phyloP scores from a whole-genome alignment of 352 stramenopile species.

The Pythium diclinum region DNA sequence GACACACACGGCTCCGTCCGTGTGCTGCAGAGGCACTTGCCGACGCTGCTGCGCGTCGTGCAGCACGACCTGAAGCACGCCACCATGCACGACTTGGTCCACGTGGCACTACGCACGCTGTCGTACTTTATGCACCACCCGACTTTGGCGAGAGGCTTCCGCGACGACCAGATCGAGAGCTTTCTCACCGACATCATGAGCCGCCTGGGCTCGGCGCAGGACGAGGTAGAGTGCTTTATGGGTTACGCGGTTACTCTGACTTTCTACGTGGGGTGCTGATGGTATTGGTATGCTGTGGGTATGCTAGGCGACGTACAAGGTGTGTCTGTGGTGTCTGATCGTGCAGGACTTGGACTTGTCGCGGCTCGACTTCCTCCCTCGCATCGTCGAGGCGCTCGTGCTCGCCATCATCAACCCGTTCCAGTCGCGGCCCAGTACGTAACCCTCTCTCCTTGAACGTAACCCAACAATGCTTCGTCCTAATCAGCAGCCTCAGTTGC shows the following conservation, averaged over 20 bases:
- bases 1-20: constrained; percentile 47
- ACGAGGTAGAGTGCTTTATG: constrained; percentile 30
- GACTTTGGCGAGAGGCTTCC: constrained; percentile 37
- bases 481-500: constrained; percentile 32
- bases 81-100: constrained; percentile 35
- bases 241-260: not conserved
- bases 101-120: constrained; percentile 49
- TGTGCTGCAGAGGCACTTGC: constrained; percentile 35
- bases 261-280: not conserved
- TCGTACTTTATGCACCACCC: constrained; percentile 69
- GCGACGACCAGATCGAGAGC: constrained; percentile 34
- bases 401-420: constrained; percentile 74
- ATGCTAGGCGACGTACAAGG: constrained; percentile 51
- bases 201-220: constrained; percentile 48
- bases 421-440: constrained; percentile 61
- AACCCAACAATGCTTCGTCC: not conserved
- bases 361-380: constrained; percentile 44
- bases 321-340: constrained; percentile 62
- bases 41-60: constrained; percentile 40
- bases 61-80: constrained; percentile 46
- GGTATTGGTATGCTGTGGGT: not conserved
- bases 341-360: constrained; percentile 54
- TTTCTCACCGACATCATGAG: constrained; percentile 52
- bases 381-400: constrained; percentile 57
- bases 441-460: not conserved